phyloP scores from a whole-genome alignment of 2,329 filamentous ascomycete genomes.

The Diaporthe citriasiana region DNA sequence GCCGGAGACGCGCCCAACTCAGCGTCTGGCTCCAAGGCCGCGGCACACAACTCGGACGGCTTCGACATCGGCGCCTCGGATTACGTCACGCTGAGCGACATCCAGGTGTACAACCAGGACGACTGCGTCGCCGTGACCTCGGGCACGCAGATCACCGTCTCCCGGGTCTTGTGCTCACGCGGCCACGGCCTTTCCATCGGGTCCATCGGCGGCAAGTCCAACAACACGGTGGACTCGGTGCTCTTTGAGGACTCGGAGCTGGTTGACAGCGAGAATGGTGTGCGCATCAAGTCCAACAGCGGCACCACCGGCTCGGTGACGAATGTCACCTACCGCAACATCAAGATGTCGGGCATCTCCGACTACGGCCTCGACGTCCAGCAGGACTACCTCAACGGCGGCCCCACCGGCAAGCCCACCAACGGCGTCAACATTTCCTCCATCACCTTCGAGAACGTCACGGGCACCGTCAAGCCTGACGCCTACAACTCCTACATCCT shows the following conservation, averaged over 20 bases:
- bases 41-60: constrained; percentile 68
- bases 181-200: constrained; percentile 61
- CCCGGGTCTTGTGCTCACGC: constrained; percentile 58
- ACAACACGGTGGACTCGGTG: constrained; percentile 68
- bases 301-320: constrained; percentile 60
- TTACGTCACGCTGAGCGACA: constrained; percentile 65
- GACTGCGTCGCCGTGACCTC: constrained; percentile 73
- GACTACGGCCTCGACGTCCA: constrained; percentile 56
- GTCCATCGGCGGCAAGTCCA: constrained; percentile 60
- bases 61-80: constrained; percentile 68
- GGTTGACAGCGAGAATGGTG: constrained; percentile 66
- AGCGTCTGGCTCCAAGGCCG: constrained; percentile 34
- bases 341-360: constrained; percentile 45
- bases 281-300: constrained; percentile 64
- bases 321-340: constrained; percentile 52
- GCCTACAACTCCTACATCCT: constrained; percentile 66
- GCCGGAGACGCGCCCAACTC: constrained; percentile 52
- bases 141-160: constrained; percentile 63
- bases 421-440: constrained; percentile 67
- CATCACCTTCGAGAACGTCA: constrained; percentile 59
- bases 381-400: constrained; percentile 63
- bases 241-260: constrained; percentile 65
- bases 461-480: constrained; percentile 56
- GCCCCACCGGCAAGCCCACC: constrained; percentile 60
- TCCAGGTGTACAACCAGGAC: constrained; percentile 71